Conservation (phyloP, 306 rosid genomes). For the Malus fusca region DNA sequence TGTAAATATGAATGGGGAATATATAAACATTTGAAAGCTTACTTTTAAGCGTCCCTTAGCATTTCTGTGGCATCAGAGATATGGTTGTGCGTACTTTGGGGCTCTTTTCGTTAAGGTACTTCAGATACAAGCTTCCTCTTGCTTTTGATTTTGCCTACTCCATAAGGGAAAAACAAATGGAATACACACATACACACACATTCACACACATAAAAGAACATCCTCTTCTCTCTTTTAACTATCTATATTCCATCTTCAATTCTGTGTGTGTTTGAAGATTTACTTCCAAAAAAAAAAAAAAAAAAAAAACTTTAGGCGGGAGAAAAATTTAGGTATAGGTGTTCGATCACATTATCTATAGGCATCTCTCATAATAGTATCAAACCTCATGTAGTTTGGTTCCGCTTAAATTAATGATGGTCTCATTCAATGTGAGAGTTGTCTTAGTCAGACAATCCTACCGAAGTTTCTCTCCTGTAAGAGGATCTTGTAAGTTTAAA, state of each 20-base stretch:
- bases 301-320: no score
- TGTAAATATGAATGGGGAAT: neutral
- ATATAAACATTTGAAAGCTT: neutral
- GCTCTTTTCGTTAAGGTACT: conserved; percentile 2
- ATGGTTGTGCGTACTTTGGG: neutral
- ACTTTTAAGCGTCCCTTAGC: neutral
- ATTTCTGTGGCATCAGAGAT: neutral
- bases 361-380: neutral
- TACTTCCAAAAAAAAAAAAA: no score
- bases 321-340: no score
- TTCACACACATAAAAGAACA: no score
- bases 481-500: neutral
- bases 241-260: no score
- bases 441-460: no score
- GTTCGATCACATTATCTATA: no score
- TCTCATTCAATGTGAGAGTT: neutral
- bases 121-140: neutral
- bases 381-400: neutral
- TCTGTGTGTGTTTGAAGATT: no score
- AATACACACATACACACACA: neutral
- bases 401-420: no score
- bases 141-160: neutral
- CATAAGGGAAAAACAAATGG: neutral
- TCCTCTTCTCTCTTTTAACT: no score
- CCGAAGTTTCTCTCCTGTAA: neutral